Conservation (phyloP, 345 rosid genomes). For the Iberis pinnata region DNA sequence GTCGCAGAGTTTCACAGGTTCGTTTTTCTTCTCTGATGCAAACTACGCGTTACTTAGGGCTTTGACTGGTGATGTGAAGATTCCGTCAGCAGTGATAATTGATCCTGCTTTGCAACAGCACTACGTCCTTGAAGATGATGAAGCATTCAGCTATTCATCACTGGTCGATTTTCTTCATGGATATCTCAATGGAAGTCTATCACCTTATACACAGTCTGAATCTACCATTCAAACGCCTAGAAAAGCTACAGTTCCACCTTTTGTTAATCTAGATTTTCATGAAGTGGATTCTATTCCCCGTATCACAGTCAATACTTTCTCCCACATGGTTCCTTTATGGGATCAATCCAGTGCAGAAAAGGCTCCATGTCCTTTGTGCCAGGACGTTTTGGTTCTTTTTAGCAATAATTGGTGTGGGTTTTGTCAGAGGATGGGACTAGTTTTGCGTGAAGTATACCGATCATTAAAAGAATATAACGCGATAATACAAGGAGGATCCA, state of each 20-base stretch:
- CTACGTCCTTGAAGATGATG: conserved; percentile 44
- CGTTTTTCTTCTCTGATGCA: conserved; percentile 75
- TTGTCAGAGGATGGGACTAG: conserved; percentile 91
- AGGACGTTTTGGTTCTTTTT: conserved; percentile 86
- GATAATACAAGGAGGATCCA: conserved; percentile 36
- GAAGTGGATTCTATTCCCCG: conserved; percentile 71
- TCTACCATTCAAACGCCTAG: conserved; percentile 36
- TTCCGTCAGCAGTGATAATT: conserved; percentile 69
- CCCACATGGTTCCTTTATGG: conserved; percentile 50
- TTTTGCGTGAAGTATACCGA: conserved; percentile 71
- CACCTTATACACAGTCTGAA: conserved; percentile 57
- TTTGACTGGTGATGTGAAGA: conserved; percentile 59
- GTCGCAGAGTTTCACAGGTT: conserved; percentile 44
- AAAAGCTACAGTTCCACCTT: conserved; percentile 59
- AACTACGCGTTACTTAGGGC: conserved; percentile 50
- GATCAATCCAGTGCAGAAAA: conserved; percentile 40
- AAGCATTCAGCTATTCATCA: conserved; percentile 38
- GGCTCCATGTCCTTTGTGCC: conserved; percentile 37
- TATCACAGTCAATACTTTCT: conserved; percentile 48
- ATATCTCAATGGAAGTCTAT: conserved; percentile 55
- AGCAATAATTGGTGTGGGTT: conserved; percentile 86
- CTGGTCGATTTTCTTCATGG: conserved; percentile 46
- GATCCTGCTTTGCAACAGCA: conserved; percentile 65
- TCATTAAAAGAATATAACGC: conserved; percentile 49
- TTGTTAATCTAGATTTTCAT: conserved; percentile 72